phyloP scores from a whole-genome alignment of 352 stramenopile genomes.

The Elongisporangium undulatum region DNA sequence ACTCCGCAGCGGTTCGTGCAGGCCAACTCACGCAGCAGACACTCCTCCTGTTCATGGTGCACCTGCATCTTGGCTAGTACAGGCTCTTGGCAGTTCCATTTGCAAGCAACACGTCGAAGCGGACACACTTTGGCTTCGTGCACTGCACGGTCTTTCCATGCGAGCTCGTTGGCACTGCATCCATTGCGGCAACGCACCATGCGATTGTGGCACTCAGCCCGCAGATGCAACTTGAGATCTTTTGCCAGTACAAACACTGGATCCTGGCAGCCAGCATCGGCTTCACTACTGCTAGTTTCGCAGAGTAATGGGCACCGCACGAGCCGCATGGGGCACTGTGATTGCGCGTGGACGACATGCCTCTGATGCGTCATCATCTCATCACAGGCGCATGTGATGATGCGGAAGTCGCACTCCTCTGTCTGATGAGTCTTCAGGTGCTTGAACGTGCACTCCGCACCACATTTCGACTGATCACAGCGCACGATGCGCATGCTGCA shows the following conservation, averaged over 20 bases:
- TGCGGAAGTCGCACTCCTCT: constrained; percentile 40
- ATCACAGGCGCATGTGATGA: constrained; percentile 44
- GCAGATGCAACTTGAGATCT: constrained; percentile 47
- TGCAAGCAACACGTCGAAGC: constrained; percentile 49
- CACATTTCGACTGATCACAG: constrained; percentile 54
- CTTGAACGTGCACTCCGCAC: constrained; percentile 10
- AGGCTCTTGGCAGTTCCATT: constrained; percentile 50
- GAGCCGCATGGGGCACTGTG: constrained; percentile 38
- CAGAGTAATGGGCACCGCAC: constrained; percentile 54
- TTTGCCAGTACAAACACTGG: neutral
- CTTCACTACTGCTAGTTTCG: neutral
- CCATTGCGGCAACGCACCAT: constrained; percentile 69
- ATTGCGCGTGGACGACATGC: constrained; percentile 32
- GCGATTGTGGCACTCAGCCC: constrained; percentile 35
- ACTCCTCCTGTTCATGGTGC: constrained; percentile 52
- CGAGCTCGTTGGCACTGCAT: constrained; percentile 34
- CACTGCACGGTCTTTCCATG: constrained; percentile 28
- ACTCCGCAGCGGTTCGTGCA: constrained; percentile 55
- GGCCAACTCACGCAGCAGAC: constrained; percentile 30
- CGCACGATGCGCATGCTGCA: constrained; percentile 35
- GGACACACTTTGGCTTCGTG: constrained; percentile 44
- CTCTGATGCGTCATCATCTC: constrained; percentile 55
- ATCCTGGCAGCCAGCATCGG: neutral
- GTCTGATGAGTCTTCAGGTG: constrained; percentile 22
- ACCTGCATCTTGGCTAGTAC: constrained; percentile 34